Evolutionary conservation across 169 alveolate genomes (phyloP).

Genomic region (Plasmodium fragile): DNA sequence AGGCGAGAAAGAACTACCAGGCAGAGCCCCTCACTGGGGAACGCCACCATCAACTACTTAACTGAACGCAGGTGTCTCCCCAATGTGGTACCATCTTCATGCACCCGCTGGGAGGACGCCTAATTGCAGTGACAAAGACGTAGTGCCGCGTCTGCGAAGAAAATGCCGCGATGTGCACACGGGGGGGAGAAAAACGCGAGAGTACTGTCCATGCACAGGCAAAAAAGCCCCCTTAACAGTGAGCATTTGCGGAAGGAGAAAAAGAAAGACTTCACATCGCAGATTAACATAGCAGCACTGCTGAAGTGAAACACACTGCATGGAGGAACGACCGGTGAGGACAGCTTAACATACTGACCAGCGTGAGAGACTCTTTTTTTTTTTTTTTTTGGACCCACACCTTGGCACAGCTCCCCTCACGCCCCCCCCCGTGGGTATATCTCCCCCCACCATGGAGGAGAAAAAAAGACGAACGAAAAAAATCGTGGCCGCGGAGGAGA

Average conservation of each 20-base stretch:
- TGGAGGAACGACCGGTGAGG: background rate
- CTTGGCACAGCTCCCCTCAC: background rate
- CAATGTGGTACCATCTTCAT: background rate
- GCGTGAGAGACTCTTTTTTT: background rate
- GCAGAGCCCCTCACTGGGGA: background rate
- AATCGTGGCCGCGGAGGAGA: slow-evolving; percentile 7
- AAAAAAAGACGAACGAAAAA: background rate
- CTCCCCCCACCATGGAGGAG: slow-evolving; percentile 15
- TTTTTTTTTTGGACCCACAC: background rate
- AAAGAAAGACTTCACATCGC: background rate
- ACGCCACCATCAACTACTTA: background rate
- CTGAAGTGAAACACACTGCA: background rate
- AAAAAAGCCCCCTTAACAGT: background rate
- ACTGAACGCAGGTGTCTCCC: background rate
- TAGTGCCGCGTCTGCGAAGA: background rate
- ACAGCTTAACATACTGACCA: background rate
- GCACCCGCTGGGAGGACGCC: background rate
- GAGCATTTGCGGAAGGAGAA: background rate
- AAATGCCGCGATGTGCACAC: background rate
- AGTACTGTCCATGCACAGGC: background rate
- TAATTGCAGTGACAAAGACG: background rate
- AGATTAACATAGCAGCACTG: background rate
- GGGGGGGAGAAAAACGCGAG: background rate
- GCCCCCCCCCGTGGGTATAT: background rate
- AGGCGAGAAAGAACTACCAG: background rate